Evolutionary conservation across 2,329 filamentous ascomycete species (phyloP).

Genomic region (Colletotrichum plurivorum): DNA sequence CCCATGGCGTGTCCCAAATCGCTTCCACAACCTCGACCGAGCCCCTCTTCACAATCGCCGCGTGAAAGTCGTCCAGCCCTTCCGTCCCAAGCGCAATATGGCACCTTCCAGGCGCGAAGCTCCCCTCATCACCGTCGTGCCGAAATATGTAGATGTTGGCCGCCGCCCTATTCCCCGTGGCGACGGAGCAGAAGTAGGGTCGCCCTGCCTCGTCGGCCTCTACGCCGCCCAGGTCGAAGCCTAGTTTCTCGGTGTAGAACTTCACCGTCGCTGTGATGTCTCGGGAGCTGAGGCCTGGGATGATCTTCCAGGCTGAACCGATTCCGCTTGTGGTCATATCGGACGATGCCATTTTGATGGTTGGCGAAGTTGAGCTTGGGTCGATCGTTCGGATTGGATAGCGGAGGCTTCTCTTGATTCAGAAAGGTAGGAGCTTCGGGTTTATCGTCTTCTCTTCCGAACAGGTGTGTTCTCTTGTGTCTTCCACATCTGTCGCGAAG

Average conservation of each 20-base stretch:
- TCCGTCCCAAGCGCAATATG: slow-evolving; percentile 25
- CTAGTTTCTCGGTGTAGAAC: slow-evolving; percentile 20
- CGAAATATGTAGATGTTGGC: slow-evolving; percentile 34
- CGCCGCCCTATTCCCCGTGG: slow-evolving; percentile 13
- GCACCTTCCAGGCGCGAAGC: slow-evolving; percentile 7
- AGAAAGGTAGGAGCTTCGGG: no score
- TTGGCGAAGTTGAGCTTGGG: background rate
- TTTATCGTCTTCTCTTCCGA: no score
- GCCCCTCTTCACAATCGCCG: background rate
- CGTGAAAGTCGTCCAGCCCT: slow-evolving; percentile 12
- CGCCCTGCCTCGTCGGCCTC: background rate
- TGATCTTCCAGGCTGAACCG: slow-evolving; percentile 35
- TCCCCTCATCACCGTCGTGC: background rate
- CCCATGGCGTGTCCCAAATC: slow-evolving; percentile 15
- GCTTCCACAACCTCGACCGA: slow-evolving; percentile 3
- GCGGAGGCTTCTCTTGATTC: no score
- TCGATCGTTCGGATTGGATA: no score
- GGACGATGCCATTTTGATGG: background rate
- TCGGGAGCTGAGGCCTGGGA: slow-evolving; percentile 16
- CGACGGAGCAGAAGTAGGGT: slow-evolving; percentile 28
- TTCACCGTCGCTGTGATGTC: slow-evolving; percentile 17
- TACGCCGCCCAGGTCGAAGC: slow-evolving; percentile 8
- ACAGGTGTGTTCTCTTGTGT: no score
- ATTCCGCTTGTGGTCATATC: slow-evolving; percentile 1
- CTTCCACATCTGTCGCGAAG: no score